Evolutionary conservation across 371 early-diverging fungal species (phyloP), one percentile per base, ranked within the genome.

Genomic region (Apophysomyces ossiformis): DNA sequence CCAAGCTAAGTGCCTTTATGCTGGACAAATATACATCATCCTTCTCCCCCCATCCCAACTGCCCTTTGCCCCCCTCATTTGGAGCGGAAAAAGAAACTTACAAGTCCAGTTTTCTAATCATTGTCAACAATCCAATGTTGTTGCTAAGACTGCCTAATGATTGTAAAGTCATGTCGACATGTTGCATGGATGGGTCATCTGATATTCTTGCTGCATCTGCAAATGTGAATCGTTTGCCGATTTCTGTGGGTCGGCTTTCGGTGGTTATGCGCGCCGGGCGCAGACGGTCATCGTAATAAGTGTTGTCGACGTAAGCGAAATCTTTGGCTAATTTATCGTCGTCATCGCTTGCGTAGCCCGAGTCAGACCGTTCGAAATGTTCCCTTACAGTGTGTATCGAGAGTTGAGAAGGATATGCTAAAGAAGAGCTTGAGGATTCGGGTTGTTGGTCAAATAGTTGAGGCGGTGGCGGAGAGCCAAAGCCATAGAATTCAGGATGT

Each of bases 221-320:
- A 60, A 75, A 57, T 3, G 60, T 57, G 11, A 71, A 43, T 5
- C 58, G 50, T 47, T 37, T 37, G 6, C 35, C 47, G 15, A 45
- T 21, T 21, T 50, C 26, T 21, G 11, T 13, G n/a, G 16, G 43
- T 21, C 39, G 63, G 37, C 15, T 50, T 56, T 58, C 62, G n/a
- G 67, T 39, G 21, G 62, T n/a, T 37, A 60, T 44, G 54, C 58
- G 56, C 45, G 35, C 39, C 38, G 46, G 60, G 43, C 43, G 26
- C 38, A 62, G 65, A 26, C 13, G 21, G 56, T 67, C 44, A 46
- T 58, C 50, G 39, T 76, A 76, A 60, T 76, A 76, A 9, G 70
- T 70, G 44, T 65, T 64, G 50, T 76, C 70, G 18, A 76, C 59
- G 60, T 76, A 76, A 15, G 56, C 63, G n/a, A 76, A 50, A 57